Evolutionary conservation across 306 rosid species (phyloP).

Genomic region (Vigna reflexopilosa): DNA sequence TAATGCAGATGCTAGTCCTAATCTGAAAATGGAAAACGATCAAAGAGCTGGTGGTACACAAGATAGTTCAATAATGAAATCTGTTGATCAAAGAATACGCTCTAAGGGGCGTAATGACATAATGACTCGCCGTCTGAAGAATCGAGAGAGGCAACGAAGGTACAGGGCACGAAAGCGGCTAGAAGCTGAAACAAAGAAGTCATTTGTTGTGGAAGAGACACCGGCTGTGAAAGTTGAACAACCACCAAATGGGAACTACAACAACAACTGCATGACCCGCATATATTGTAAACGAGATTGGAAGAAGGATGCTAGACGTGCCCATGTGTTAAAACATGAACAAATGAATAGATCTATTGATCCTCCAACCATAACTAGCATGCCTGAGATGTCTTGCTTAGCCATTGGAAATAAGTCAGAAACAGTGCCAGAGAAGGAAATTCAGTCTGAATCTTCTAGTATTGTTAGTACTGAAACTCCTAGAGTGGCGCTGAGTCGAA

Average conservation of each 20-base stretch:
- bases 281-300: conserved; percentile 71
- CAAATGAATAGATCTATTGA: conserved; percentile 49
- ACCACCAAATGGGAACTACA: conserved; percentile 46
- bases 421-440: conserved; percentile 39
- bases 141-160: conserved; percentile 90
- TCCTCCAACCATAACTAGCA: conserved; percentile 44
- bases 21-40: conserved; percentile 66
- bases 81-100: conserved; percentile 55
- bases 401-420: conserved; percentile 50
- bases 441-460: conserved; percentile 46
- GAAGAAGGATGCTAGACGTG: conserved; percentile 89
- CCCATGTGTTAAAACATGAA: conserved; percentile 50
- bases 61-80: conserved; percentile 59
- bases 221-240: conserved; percentile 44
- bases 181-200: conserved; percentile 63
- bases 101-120: conserved; percentile 62
- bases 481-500: conserved; percentile 55
- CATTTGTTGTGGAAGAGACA: conserved; percentile 49
- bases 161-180: conserved; percentile 93
- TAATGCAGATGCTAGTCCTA: conserved; percentile 57
- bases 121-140: conserved; percentile 75
- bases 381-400: conserved; percentile 46
- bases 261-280: conserved; percentile 52
- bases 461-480: conserved; percentile 46
- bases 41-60: conserved; percentile 53